Evolutionary conservation across 331 rosid species (phyloP).

Genomic region (Telfairia occidentalis): DNA sequence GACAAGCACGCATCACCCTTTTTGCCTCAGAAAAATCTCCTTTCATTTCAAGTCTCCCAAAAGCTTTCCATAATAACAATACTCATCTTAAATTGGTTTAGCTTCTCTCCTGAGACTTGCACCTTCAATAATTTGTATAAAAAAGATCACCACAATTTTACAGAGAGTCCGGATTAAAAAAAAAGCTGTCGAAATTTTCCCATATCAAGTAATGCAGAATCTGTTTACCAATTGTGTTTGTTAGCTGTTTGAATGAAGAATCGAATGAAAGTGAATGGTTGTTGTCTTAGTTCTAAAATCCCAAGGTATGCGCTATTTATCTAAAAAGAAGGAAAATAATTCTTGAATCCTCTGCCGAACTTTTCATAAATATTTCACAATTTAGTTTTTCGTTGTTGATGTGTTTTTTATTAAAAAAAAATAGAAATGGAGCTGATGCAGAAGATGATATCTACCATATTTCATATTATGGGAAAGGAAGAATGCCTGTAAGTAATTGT

Average conservation of each 20-base stretch:
- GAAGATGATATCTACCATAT: constrained; percentile 71
- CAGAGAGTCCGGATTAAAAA: neutral
- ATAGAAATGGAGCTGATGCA: constrained; percentile 71
- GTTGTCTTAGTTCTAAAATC: neutral
- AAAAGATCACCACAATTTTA: neutral
- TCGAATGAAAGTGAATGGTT: neutral
- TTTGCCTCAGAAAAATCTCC: neutral
- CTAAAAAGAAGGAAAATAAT: neutral
- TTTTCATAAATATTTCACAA: neutral
- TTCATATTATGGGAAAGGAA: constrained; percentile 12
- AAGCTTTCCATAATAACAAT: neutral
- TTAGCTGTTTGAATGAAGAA: neutral
- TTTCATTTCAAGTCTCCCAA: neutral
- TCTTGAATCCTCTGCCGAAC: neutral
- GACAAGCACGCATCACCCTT: neutral
- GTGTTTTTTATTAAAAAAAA: too few relatives aligned
- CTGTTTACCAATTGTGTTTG: neutral
- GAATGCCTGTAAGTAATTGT: constrained; percentile 10
- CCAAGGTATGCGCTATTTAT: neutral
- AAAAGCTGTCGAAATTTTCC: neutral
- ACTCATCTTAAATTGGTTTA: neutral
- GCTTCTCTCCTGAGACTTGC: neutral
- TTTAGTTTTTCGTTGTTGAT: constrained; percentile 3
- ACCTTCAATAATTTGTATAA: neutral
- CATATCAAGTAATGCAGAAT: neutral